Evolutionary conservation across 2,329 filamentous ascomycete genomes (phyloP).

Genomic region (Alternaria viburni): DNA sequence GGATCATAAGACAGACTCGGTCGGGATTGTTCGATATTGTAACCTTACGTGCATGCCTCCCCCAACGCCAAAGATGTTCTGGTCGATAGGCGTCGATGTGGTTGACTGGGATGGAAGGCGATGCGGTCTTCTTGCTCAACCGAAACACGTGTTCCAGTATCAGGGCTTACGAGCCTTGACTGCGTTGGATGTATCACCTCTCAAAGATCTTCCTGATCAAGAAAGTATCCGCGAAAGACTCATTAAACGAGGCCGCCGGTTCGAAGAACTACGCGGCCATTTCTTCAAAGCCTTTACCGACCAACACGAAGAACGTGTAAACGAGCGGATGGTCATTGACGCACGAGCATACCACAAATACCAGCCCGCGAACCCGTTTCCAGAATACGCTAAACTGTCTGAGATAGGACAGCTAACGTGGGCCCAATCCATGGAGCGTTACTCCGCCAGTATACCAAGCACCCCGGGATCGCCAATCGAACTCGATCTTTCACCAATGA

Average conservation of each 20-base stretch:
- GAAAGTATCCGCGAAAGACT: constrained; percentile 46
- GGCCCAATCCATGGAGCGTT: constrained; percentile 21
- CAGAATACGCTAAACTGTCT: constrained; percentile 9
- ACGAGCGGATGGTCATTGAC: constrained; percentile 7
- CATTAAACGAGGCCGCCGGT: constrained; percentile 51
- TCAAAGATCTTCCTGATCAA: constrained; percentile 48
- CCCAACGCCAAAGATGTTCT: neutral
- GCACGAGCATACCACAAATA: constrained; percentile 19
- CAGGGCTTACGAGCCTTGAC: constrained; percentile 50
- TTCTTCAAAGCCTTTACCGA: constrained; percentile 43
- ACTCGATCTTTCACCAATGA: constrained; percentile 15
- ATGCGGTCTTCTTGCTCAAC: constrained; percentile 24
- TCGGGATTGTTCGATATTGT: constrained; percentile 6
- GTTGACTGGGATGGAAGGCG: constrained; percentile 31
- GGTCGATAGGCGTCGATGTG: constrained; percentile 11
- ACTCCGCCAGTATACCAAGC: constrained; percentile 2
- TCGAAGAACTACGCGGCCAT: constrained; percentile 54
- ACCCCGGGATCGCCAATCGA: neutral
- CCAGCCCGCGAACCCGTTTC: neutral
- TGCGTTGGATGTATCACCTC: constrained; percentile 48
- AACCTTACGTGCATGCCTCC: constrained; percentile 6
- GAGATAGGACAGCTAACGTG: constrained; percentile 19
- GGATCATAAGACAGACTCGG: constrained; percentile 19
- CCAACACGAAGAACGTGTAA: neutral
- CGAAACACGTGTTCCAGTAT: constrained; percentile 19